Evolutionary conservation across 352 stramenopile species (phyloP).

Genomic region (Phytophthora macrochlamydospora): DNA sequence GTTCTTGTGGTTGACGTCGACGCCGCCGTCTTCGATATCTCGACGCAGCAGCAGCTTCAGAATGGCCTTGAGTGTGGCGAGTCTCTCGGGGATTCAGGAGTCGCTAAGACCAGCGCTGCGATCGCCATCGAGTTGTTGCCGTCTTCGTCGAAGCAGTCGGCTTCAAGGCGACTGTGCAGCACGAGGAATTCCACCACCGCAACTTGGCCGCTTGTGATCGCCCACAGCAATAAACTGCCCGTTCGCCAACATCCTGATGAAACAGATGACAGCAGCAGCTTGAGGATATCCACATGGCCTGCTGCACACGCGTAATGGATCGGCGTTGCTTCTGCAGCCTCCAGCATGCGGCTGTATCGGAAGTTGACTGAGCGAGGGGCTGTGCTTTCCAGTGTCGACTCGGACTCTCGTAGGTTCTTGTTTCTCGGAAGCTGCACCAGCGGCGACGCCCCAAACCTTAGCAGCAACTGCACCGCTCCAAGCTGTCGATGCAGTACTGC

Average conservation of each 20-base stretch:
- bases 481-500: conserved; percentile 66
- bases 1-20: conserved; percentile 79
- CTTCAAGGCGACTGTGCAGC: conserved; percentile 49
- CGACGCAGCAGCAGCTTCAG: conserved; percentile 38
- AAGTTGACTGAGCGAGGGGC: conserved; percentile 63
- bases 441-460: conserved; percentile 52
- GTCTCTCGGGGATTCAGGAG: conserved; percentile 10
- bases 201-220: conserved; percentile 45
- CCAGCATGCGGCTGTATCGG: conserved; percentile 55
- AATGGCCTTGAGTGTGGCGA: conserved; percentile 24
- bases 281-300: conserved; percentile 63
- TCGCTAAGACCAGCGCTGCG: conserved; percentile 48
- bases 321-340: conserved; percentile 59
- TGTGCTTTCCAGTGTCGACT: conserved; percentile 50
- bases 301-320: conserved; percentile 69
- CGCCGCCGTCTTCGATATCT: conserved; percentile 19
- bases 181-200: conserved; percentile 54
- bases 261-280: conserved; percentile 45
- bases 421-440: conserved; percentile 38
- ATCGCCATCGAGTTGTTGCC: conserved; percentile 71
- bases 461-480: conserved; percentile 52
- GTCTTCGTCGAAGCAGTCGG: conserved; percentile 73
- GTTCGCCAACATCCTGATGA: conserved; percentile 28
- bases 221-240: conserved; percentile 70
- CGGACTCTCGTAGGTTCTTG: conserved; percentile 5